A percentile compares a stretch with the other conserved stretches of the same genome.
phyloP scores from a whole-genome alignment of 176 grass and related monocot species.

The Saccharum officinarum region DNA sequence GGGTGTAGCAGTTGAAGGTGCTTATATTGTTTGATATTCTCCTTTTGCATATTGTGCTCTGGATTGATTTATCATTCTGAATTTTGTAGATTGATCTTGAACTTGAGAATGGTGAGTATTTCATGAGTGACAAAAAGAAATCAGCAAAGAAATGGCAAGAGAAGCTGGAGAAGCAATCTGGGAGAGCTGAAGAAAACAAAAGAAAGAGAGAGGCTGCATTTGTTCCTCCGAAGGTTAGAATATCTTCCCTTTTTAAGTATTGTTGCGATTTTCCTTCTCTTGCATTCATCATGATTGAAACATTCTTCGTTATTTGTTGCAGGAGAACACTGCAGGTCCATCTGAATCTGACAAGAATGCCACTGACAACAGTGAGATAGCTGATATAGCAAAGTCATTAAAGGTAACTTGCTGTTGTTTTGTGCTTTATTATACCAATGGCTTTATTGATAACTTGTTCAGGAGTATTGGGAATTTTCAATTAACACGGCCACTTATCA shows the following conservation, averaged over 20 bases:
- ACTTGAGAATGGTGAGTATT: constrained; percentile 92
- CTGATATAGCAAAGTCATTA: constrained; percentile 71
- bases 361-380: constrained; percentile 41
- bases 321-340: constrained; percentile 55
- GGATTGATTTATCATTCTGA: constrained; percentile 26
- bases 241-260: background rate
- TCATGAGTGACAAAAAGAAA: constrained; percentile 92
- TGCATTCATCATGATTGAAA: constrained; percentile 26
- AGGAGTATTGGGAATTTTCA: background rate
- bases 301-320: constrained; percentile 30
- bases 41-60: constrained; percentile 2
- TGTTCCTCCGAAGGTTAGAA: constrained; percentile 77
- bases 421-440: background rate
- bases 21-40: background rate
- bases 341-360: constrained; percentile 49
- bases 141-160: constrained; percentile 90
- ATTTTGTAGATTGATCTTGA: constrained; percentile 71
- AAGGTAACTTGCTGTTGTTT: constrained; percentile 53
- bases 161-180: constrained; percentile 86
- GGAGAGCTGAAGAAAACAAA: constrained; percentile 87
- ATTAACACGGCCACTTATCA: background rate
- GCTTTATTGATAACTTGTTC: background rate
- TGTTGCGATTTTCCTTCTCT: background rate
- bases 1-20: background rate
- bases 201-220: constrained; percentile 87